phyloP scores from a whole-genome alignment of 1,139 yeast species.

The Arxiozyma bovina region DNA sequence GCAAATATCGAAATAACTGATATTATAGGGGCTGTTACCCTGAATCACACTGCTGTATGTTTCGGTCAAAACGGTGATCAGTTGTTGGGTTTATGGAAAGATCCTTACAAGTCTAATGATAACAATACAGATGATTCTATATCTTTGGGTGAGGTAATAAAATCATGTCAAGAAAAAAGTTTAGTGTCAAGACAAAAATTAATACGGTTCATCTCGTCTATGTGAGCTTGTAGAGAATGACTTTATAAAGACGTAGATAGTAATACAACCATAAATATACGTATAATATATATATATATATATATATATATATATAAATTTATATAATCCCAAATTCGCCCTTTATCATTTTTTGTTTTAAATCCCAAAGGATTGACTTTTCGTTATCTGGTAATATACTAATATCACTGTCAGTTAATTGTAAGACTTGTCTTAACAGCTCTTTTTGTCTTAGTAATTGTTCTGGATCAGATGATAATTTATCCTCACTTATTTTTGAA shows the following conservation, averaged over 20 bases:
- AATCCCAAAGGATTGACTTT: slow-evolving; percentile 31
- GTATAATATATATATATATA: not conserved
- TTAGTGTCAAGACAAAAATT: slow-evolving; percentile 17
- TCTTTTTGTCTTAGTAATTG: slow-evolving; percentile 43
- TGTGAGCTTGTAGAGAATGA: not conserved
- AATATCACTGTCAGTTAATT: slow-evolving; percentile 57
- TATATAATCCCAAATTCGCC: slow-evolving; percentile 29
- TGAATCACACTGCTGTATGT: slow-evolving; percentile 29
- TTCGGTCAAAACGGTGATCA: slow-evolving; percentile 31
- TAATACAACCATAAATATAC: not conserved
- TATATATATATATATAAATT: not conserved
- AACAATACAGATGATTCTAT: slow-evolving; percentile 7
- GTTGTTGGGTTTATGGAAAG: slow-evolving; percentile 33
- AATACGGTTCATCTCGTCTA: slow-evolving; percentile 12
- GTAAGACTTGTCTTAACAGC: slow-evolving; percentile 48
- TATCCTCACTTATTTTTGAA: slow-evolving; percentile 1
- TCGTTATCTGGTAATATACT: slow-evolving; percentile 53
- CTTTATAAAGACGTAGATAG: not conserved
- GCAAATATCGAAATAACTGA: slow-evolving; percentile 76
- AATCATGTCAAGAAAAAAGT: slow-evolving; percentile 19
- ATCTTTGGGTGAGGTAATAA: slow-evolving; percentile 12
- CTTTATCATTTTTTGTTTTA: slow-evolving; percentile 30
- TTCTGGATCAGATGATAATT: slow-evolving; percentile 34
- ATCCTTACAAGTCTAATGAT: slow-evolving; percentile 12
- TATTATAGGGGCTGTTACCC: slow-evolving; percentile 65